Conservation (phyloP, 108 stramenopile genomes). For the Cylindrotheca fusiformis region DNA sequence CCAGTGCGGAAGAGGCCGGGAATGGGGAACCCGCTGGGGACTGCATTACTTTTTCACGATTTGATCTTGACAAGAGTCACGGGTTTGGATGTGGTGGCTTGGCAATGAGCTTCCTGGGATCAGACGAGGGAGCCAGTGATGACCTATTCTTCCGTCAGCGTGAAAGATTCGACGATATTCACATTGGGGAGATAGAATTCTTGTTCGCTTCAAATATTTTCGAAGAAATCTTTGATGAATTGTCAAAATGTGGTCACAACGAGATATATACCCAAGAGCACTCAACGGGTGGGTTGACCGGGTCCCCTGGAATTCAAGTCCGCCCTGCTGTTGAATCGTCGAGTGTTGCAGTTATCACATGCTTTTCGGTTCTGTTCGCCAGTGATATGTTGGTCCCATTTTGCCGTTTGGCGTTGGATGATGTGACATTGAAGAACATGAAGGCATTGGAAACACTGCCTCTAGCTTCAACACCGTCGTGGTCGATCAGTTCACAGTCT, state of each 20-base stretch:
- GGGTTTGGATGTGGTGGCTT: conserved; percentile 42
- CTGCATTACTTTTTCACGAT: conserved; percentile 16
- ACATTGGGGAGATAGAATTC: conserved; percentile 37
- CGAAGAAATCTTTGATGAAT: conserved; percentile 32
- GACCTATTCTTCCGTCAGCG: conserved; percentile 17
- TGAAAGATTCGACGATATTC: conserved; percentile 27
- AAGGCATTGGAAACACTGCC: not conserved
- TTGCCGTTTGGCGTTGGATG: conserved; percentile 22
- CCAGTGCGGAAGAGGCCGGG: conserved; percentile 8
- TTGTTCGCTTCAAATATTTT: conserved; percentile 35
- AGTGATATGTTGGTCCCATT: conserved; percentile 44
- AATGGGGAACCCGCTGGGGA: conserved; percentile 1
- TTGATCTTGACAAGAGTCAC: conserved; percentile 33
- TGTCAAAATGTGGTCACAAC: not conserved
- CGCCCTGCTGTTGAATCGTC: conserved; percentile 1
- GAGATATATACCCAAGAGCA: not conserved
- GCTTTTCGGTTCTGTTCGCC: conserved; percentile 30
- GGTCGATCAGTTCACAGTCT: conserved; percentile 3
- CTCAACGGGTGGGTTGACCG: not conserved
- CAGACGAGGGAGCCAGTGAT: conserved; percentile 12
- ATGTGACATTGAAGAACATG: conserved; percentile 2
- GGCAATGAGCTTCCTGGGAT: conserved; percentile 30
- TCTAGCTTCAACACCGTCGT: not conserved
- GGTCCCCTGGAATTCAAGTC: not conserved
- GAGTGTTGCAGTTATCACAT: conserved; percentile 6